These are phyloP conservation scores for Blastomyces emzantsi DNA, from an alignment of 2,329 filamentous ascomycete species.

Conservation along the genomic window DNA sequence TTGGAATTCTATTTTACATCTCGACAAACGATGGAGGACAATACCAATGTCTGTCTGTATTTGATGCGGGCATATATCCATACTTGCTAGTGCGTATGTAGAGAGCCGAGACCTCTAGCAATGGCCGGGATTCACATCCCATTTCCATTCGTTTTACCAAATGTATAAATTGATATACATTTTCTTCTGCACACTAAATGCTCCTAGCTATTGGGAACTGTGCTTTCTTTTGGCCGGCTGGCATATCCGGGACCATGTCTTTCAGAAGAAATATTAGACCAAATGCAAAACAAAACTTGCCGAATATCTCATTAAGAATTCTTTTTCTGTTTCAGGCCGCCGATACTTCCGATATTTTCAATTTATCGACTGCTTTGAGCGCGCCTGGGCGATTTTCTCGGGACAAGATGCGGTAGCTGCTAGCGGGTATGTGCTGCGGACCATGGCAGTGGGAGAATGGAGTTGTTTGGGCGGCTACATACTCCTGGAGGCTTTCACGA, in stretches of 20 bases:
- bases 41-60: not conserved
- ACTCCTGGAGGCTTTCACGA: constrained; percentile 55
- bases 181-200: not conserved
- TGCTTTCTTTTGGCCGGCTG: not conserved
- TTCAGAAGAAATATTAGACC: not conserved
- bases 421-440: constrained; percentile 28
- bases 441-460: constrained; percentile 49
- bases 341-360: constrained; percentile 61
- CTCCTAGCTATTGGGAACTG: not conserved
- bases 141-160: not conserved
- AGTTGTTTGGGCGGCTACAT: constrained; percentile 58
- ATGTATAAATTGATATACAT: not conserved
- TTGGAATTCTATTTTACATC: not conserved
- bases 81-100: not conserved
- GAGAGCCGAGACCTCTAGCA: not conserved
- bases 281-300: not conserved
- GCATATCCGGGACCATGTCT: not conserved
- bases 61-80: not conserved
- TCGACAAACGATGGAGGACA: no score
- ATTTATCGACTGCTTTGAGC: constrained; percentile 53
- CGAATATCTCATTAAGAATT: not conserved
- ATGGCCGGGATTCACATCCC: not conserved
- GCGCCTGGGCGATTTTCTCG: constrained; percentile 40
- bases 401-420: constrained; percentile 18
- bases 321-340: constrained; percentile 35